These are phyloP conservation scores for Globisporangium lucens DNA, from an alignment of 352 stramenopile genomes.

Conservation along the genomic window DNA sequence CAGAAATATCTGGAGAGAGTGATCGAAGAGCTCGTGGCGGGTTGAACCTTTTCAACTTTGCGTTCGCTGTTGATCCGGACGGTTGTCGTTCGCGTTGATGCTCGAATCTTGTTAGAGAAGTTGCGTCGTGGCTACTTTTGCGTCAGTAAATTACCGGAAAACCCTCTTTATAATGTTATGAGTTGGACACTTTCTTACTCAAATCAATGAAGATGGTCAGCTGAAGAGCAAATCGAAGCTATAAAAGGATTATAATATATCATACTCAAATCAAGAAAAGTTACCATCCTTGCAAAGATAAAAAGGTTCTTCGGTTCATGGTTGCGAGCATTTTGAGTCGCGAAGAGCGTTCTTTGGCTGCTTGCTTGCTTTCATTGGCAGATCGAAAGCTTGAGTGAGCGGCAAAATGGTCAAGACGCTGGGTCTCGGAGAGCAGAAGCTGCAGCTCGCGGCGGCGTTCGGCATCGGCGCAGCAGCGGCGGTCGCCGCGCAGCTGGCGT, in stretches of 20 bases:
- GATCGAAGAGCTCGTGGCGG: constrained; percentile 12
- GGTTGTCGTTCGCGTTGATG: too few relatives aligned
- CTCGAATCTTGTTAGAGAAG: too few relatives aligned
- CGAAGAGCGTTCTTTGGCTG: neutral
- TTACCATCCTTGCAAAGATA: neutral
- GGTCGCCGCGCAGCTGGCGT: constrained; percentile 42
- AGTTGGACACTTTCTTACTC: neutral
- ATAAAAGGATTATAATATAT: neutral
- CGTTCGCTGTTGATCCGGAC: too few relatives aligned
- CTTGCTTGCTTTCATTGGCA: neutral
- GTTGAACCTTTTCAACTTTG: neutral
- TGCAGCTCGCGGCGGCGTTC: constrained; percentile 50
- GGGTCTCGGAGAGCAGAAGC: constrained; percentile 19
- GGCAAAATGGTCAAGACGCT: constrained; percentile 50
- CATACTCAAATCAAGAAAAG: neutral
- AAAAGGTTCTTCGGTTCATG: neutral
- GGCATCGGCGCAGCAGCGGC: constrained; percentile 45
- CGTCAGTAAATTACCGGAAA: too few relatives aligned
- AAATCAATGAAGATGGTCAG: neutral
- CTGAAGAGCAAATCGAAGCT: neutral
- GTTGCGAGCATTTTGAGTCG: neutral
- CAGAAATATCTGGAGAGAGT: constrained; percentile 9
- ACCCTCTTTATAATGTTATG: neutral
- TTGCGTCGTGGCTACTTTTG: too few relatives aligned
- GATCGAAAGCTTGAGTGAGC: constrained; percentile 2